These are phyloP conservation scores for Leishmania mexicana DNA, from an alignment of 208 protist species.

Conservation along the genomic window DNA sequence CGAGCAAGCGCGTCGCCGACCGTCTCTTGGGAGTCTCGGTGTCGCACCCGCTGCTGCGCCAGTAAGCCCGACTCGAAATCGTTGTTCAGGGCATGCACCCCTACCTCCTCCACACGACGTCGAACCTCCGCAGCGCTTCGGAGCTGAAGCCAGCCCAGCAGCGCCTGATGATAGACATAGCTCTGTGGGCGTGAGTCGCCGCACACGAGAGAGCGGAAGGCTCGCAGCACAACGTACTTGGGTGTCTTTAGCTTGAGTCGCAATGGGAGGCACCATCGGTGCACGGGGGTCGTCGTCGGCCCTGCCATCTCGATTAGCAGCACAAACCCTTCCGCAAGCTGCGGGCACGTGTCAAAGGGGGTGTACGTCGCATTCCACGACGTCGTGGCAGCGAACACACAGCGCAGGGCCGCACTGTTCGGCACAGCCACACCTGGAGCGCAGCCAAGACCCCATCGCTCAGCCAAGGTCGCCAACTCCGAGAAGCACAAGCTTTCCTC, in stretches of 20 bases:
- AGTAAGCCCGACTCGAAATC: constrained; percentile 45
- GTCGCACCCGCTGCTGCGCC: constrained; percentile 29
- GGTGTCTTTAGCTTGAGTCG: constrained; percentile 87
- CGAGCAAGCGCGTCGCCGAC: constrained; percentile 45
- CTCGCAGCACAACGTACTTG: constrained; percentile 76
- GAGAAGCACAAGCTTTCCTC: constrained; percentile 52
- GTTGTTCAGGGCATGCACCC: constrained; percentile 35
- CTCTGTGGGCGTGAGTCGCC: constrained; percentile 53
- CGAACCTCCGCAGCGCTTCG: constrained; percentile 3
- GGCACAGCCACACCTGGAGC: constrained; percentile 35
- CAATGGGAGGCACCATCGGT: constrained; percentile 49
- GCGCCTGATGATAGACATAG: constrained; percentile 57
- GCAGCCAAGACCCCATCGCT: constrained; percentile 51
- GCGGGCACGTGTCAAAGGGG: constrained; percentile 19
- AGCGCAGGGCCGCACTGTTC: constrained; percentile 24
- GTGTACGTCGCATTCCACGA: constrained; percentile 44
- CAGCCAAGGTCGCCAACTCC: constrained; percentile 24
- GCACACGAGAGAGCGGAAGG: constrained; percentile 64
- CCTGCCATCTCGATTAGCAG: constrained; percentile 49
- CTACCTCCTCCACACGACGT: constrained; percentile 26
- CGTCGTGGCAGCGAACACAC: constrained; percentile 28
- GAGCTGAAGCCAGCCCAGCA: constrained; percentile 49
- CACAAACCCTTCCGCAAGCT: constrained; percentile 84
- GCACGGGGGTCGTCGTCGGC: not conserved
- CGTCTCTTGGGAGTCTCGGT: constrained; percentile 40